Conservation (phyloP, 257 asterid genomes). For the Linaria vulgaris region DNA sequence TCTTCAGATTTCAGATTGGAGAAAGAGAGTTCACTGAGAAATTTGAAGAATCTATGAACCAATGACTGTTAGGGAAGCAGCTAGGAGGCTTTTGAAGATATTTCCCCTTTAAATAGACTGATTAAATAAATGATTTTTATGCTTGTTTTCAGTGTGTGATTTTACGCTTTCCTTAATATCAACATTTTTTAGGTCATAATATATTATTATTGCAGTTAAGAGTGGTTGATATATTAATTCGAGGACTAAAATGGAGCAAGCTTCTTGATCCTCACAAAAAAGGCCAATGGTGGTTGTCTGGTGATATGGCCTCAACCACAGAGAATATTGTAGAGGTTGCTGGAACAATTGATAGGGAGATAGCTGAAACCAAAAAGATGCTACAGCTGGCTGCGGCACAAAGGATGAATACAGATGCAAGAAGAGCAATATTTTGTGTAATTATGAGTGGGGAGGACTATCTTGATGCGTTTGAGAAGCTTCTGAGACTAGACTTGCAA, state of each 20-base stretch:
- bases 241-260: slow-evolving; percentile 83
- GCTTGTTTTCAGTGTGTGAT: background rate
- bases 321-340: slow-evolving; percentile 72
- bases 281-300: slow-evolving; percentile 97
- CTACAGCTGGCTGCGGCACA: slow-evolving; percentile 84
- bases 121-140: background rate
- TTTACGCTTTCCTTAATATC: background rate
- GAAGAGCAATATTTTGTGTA: slow-evolving; percentile 86
- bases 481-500: slow-evolving; percentile 72
- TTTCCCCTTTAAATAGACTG: slow-evolving; percentile 4
- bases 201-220: slow-evolving; percentile 57
- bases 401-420: slow-evolving; percentile 91
- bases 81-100: slow-evolving; percentile 8
- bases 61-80: background rate
- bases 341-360: slow-evolving; percentile 66
- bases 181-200: background rate
- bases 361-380: slow-evolving; percentile 76
- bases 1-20: slow-evolving; percentile 5
- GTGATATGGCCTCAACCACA: slow-evolving; percentile 46
- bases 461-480: slow-evolving; percentile 89
- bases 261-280: slow-evolving; percentile 85
- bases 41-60: background rate
- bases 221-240: slow-evolving; percentile 65
- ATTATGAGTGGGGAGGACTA: slow-evolving; percentile 93
- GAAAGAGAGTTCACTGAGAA: slow-evolving; percentile 6